A percentile compares a stretch with the other conserved stretches of the same genome.
phyloP scores from a whole-genome alignment of 1,284 basidiomycete genomes.

The Phellopilus nigrolimitatus region DNA sequence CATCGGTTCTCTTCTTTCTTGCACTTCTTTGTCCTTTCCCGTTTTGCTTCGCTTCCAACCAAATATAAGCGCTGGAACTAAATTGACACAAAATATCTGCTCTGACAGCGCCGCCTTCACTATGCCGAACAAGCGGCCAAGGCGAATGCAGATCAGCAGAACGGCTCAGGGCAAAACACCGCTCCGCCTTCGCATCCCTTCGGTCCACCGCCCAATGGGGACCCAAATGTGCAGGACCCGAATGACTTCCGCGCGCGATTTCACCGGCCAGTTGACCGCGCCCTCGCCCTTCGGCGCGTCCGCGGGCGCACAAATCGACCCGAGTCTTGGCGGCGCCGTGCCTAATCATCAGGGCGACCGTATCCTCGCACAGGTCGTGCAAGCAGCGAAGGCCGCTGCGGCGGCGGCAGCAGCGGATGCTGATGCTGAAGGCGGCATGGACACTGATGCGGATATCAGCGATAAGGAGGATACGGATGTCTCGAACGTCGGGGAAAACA shows the following conservation, averaged over 20 bases:
- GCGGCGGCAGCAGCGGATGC: slow-evolving; percentile 3
- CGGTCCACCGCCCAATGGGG: slow-evolving; percentile 19
- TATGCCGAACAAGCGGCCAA: slow-evolving; percentile 54
- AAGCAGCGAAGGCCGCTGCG: not conserved
- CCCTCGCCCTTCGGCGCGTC: slow-evolving; percentile 56
- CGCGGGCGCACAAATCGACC: slow-evolving; percentile 16
- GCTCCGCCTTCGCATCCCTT: slow-evolving; percentile 1
- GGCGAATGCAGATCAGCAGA: slow-evolving; percentile 27
- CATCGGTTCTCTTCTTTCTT: slow-evolving; percentile 1
- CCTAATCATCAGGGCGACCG: not conserved
- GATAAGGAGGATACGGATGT: slow-evolving; percentile 11
- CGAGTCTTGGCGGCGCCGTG: slow-evolving; percentile 3
- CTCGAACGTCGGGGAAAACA: not conserved
- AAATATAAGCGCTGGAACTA: too few relatives aligned
- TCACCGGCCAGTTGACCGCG: slow-evolving; percentile 55
- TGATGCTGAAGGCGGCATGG: slow-evolving; percentile 9
- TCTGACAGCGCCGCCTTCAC: slow-evolving; percentile 53
- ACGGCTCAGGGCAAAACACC: slow-evolving; percentile 1
- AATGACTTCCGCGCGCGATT: slow-evolving; percentile 70
- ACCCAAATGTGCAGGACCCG: slow-evolving; percentile 33
- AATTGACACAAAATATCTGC: not conserved
- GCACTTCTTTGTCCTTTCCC: slow-evolving; percentile 15
- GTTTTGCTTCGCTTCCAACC: too few relatives aligned
- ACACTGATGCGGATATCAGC: slow-evolving; percentile 1
- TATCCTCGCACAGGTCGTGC: not conserved